Conservation (phyloP, 73 alveolate species). For the Paramecium biaurelia region DNA sequence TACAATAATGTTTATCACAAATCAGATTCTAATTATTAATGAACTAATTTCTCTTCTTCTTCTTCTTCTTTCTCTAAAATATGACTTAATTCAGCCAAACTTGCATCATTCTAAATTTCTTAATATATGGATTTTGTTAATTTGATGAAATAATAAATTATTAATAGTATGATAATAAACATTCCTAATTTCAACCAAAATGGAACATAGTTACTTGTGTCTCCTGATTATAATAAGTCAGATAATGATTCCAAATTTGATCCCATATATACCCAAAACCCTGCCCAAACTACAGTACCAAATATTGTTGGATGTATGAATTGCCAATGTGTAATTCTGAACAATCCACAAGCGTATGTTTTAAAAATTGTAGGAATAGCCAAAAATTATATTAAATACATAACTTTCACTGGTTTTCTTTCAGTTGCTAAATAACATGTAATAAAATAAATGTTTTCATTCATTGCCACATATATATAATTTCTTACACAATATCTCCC, state of each 20-base stretch:
- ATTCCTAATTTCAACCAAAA: not conserved
- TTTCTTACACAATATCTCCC: constrained; percentile 34
- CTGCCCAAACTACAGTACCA: constrained; percentile 53
- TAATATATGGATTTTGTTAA: not conserved
- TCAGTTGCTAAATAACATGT: constrained; percentile 38
- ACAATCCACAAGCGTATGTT: constrained; percentile 52
- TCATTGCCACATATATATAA: constrained; percentile 37
- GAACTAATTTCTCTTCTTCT: not conserved
- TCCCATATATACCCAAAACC: constrained; percentile 33
- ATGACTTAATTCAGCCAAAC: constrained; percentile 21
- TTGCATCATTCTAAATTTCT: constrained; percentile 39
- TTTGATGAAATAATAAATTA: not conserved
- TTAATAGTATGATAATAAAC: not conserved
- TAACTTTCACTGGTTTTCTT: constrained; percentile 42
- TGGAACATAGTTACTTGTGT: constrained; percentile 14
- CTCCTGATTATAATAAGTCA: constrained; percentile 30
- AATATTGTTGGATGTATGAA: not conserved
- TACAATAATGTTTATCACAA: not conserved
- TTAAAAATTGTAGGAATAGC: constrained; percentile 32
- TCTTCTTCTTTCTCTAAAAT: constrained; percentile 38
- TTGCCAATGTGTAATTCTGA: constrained; percentile 3
- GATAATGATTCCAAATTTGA: not conserved
- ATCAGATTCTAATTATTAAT: not conserved
- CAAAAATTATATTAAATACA: constrained; percentile 22
- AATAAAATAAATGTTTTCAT: constrained; percentile 18